A percentile compares a stretch with the other conserved stretches of the same genome.
Conservation (phyloP, 371 early-diverging fungal species). For the Dinochytrium kinnereticum region DNA sequence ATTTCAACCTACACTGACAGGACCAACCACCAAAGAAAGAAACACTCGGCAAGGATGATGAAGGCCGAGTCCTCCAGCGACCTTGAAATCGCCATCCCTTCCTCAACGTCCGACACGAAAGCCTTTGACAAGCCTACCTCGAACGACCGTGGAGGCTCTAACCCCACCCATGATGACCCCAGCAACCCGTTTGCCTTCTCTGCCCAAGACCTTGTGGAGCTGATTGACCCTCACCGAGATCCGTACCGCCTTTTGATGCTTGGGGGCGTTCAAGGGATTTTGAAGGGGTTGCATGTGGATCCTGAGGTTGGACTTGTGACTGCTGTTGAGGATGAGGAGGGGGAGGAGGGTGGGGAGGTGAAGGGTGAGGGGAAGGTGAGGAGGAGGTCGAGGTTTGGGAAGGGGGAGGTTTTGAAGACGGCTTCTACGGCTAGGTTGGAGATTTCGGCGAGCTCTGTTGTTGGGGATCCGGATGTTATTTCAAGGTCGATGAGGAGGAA, state of each 20-base stretch:
- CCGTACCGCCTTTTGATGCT: neutral
- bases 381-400: neutral
- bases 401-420: neutral
- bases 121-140: neutral
- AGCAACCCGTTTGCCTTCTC: slow-evolving; percentile 8
- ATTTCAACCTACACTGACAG: no score
- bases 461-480: neutral
- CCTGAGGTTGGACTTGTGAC: slow-evolving; percentile 9
- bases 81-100: neutral
- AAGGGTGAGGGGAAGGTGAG: neutral
- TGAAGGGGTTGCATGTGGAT: slow-evolving; percentile 8
- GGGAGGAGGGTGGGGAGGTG: neutral
- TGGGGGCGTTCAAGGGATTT: slow-evolving; percentile 1
- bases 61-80: neutral
- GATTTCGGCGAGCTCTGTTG: neutral
- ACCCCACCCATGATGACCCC: neutral
- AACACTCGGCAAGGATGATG: no score
- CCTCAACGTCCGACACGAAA: neutral
- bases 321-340: neutral
- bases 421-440: neutral
- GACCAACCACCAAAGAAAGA: no score
- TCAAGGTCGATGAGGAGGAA: neutral
- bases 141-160: neutral
- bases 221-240: neutral
- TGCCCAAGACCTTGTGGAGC: neutral